These are phyloP conservation scores for Encephalitozoon hellem DNA, from an alignment of 371 early-diverging fungal genomes.

Conservation along the genomic window DNA sequence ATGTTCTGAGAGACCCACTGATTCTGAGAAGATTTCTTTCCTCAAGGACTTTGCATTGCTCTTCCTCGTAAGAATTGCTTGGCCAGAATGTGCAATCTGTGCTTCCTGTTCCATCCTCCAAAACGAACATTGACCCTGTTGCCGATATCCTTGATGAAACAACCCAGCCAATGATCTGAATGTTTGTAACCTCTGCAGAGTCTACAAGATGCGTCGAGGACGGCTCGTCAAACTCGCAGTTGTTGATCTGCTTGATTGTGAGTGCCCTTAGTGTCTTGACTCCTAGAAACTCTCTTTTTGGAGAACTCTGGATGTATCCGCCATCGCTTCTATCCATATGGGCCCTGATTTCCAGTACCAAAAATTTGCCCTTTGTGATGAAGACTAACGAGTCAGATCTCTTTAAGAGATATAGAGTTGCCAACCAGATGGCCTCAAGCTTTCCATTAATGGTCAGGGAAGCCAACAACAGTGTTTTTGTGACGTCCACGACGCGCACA, in stretches of 20 bases:
- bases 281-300: conserved; percentile 33
- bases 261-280: conserved; percentile 42
- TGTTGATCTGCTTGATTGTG: conserved; percentile 44
- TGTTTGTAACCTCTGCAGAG: conserved; percentile 24
- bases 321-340: conserved; percentile 11
- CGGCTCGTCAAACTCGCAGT: conserved; percentile 18
- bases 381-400: not conserved
- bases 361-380: conserved; percentile 12
- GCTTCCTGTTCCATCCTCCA: conserved; percentile 47
- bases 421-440: not conserved
- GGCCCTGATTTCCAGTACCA: not conserved
- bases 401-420: conserved; percentile 1
- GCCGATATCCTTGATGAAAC: not conserved
- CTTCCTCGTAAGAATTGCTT: conserved; percentile 33
- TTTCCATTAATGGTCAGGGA: not conserved
- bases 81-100: conserved; percentile 51
- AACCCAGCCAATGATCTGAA: conserved; percentile 42
- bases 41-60: conserved; percentile 5
- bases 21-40: conserved; percentile 30
- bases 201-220: conserved; percentile 27
- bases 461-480: not conserved
- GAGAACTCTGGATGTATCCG: conserved; percentile 32
- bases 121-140: conserved; percentile 40
- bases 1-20: conserved; percentile 42
- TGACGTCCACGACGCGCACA: not conserved